Evolutionary conservation across 352 stramenopile species (phyloP).

Genomic region (Pythium rhizo-oryzae): DNA sequence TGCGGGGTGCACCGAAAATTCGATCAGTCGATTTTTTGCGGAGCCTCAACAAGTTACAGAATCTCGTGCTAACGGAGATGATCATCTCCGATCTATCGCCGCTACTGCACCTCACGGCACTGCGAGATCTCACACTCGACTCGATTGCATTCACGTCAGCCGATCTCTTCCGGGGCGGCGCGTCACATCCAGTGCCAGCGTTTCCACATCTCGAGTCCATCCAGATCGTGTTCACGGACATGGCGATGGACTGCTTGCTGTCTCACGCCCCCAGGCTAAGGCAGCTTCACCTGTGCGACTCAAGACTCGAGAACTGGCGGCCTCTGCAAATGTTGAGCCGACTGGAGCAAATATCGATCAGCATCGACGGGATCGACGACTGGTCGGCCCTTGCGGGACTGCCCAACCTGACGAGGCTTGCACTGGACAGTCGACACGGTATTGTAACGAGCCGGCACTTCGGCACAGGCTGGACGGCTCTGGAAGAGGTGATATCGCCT

Average conservation of each 20-base stretch:
- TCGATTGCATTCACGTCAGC: conserved; percentile 1
- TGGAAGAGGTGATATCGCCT: conserved; percentile 24
- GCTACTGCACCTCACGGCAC: background rate
- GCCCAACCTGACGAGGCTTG: conserved; percentile 5
- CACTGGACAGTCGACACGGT: conserved; percentile 11
- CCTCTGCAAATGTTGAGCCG: background rate
- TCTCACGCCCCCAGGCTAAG: conserved; percentile 6
- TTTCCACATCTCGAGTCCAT: conserved; percentile 14
- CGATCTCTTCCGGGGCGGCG: background rate
- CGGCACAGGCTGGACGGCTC: conserved; percentile 11
- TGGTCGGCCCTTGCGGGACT: conserved; percentile 21
- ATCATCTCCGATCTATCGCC: conserved; percentile 13
- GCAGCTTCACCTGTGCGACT: conserved; percentile 17
- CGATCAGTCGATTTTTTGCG: conserved; percentile 9
- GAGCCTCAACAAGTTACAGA: conserved; percentile 8
- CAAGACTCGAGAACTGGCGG: conserved; percentile 3
- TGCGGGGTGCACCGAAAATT: background rate
- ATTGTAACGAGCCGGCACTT: conserved; percentile 7
- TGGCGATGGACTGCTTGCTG: conserved; percentile 2
- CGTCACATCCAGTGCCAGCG: background rate
- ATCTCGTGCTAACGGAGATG: conserved; percentile 8
- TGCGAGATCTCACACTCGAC: conserved; percentile 21
- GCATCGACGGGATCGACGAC: conserved; percentile 17
- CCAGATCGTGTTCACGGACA: conserved; percentile 20
- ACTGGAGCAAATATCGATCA: conserved; percentile 20